Evolutionary conservation across 805 yeast genomes (phyloP), one percentile per base, ranked within the genome.

Genomic region (Lipomyces spencermartinsiae): DNA sequence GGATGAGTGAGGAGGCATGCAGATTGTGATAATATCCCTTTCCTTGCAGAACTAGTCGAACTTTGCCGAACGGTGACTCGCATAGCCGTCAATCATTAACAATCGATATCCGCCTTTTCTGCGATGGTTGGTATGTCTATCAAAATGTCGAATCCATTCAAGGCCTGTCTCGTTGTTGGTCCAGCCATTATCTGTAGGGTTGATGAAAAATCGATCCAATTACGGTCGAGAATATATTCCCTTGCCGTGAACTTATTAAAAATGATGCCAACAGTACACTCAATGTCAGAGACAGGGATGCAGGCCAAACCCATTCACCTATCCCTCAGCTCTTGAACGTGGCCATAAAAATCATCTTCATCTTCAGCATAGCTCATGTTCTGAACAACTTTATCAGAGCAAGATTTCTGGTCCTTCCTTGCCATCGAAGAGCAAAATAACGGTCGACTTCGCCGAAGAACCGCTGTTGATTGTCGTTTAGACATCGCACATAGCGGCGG

Each of bases 31-130:
- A n/a, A n/a, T n/a, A n/a, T n/a, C n/a, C n/a, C n/a, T n/a, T n/a
- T n/a, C n/a, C n/a, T n/a, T n/a, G n/a, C n/a, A n/a, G n/a, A n/a
- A n/a, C n/a, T n/a, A n/a, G n/a, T n/a, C n/a, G n/a, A n/a, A n/a
- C n/a, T n/a, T n/a, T n/a, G n/a, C n/a, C n/a, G n/a, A n/a, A n/a
- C n/a, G n/a, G n/a, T n/a, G n/a, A n/a, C n/a, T n/a, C n/a, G n/a
- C 54, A n/a, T n/a, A n/a, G n/a, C n/a, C n/a, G 16, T 63, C 65
- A 34, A 63, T n/a, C 33, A 59, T 22, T 25, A 59, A 60, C 31
- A 63, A 25, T 34, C 66, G 66, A 59, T 59, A 53, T 7, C 10
- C 22, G 34, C 66, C 66, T n/a, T 25, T 63, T 7, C 60, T 55
- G 33, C 64, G 58, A 53, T 33, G 29, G 19, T 35, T 58, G 29